A percentile compares a stretch with the other conserved stretches of the same genome.
Conservation (phyloP, 176 grass and related monocot species). For the Musa itinerans region DNA sequence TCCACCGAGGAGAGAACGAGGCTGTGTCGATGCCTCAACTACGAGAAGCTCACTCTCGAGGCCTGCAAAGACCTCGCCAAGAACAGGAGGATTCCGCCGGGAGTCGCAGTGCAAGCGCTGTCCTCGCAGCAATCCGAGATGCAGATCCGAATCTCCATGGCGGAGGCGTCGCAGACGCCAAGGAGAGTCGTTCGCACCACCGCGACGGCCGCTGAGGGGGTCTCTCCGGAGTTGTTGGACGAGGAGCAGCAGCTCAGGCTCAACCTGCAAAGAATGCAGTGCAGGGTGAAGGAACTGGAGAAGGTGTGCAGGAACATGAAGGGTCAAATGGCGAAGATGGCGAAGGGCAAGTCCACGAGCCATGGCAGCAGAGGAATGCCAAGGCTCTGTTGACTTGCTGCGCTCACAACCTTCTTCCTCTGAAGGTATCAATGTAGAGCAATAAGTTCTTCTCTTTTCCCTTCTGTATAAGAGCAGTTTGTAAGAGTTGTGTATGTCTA, state of each 20-base stretch:
- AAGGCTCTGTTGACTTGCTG: constrained; percentile 4
- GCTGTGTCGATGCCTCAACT: constrained; percentile 80
- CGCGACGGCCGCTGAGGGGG: neutral
- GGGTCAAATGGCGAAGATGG: constrained; percentile 56
- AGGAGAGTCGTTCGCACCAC: constrained; percentile 8
- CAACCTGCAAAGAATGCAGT: constrained; percentile 65
- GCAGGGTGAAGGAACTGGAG: constrained; percentile 72
- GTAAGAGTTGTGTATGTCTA: too few species aligned
- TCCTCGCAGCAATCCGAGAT: constrained; percentile 52
- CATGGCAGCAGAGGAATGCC: constrained; percentile 36
- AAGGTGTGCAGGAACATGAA: constrained; percentile 68
- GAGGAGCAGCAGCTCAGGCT: constrained; percentile 58
- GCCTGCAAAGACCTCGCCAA: constrained; percentile 85
- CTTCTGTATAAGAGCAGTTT: too few species aligned
- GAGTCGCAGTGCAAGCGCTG: constrained; percentile 64
- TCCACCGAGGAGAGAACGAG: constrained; percentile 46
- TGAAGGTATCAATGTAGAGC: too few species aligned
- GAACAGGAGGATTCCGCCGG: constrained; percentile 64
- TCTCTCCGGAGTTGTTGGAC: constrained; percentile 8
- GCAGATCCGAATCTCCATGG: constrained; percentile 24
- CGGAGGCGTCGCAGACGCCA: constrained; percentile 23
- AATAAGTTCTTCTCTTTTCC: too few species aligned
- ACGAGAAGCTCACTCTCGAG: constrained; percentile 77
- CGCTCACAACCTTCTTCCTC: too few species aligned
- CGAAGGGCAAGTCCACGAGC: constrained; percentile 29